Evolutionary conservation across 768 basidiomycete species (phyloP), one percentile per base, ranked within the genome.

Genomic region (Lentinula lateritia): DNA sequence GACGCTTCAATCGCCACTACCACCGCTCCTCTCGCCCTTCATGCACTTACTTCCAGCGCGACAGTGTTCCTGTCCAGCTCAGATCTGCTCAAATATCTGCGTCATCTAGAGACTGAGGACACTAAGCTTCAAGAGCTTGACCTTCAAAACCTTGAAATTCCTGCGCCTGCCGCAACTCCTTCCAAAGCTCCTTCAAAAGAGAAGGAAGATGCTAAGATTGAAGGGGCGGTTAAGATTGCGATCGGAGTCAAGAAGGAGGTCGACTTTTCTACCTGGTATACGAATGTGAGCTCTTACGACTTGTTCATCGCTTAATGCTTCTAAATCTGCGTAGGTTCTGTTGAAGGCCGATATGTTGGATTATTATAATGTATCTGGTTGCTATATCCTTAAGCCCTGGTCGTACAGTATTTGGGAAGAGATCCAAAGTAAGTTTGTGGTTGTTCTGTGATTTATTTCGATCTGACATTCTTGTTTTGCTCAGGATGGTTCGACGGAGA

Each of bases 311-410:
- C n/a, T 46, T 60, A 36, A 50, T 41, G 61, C 23, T 67, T 56
- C 61, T 62, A 45, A 63, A 12, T 32, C 52, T 18, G 35, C 48
- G 72, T 68, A 96, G 94, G 95, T 97, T n/a, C 79, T 99, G 64
- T 78, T 98, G 75, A 98, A 98, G 79, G 90, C 95, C 5, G 95
- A 99, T 66, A 99, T 99, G 97, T 75, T 99, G 58, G 97, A 99
- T 69, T 99, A 98, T 76, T 98, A 99, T 79, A 95, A 87, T 73
- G 94, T 99, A 72, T 95, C 93, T 63, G 97, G 97, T 15, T 99
- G 97, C 71, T 99, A 99, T 76, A 97, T 98, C 73, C 87, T 99
- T 62, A 94, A 92, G 71, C 97, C 97, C 1, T 95, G 94, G 93
- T 95, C 94, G 0, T 98, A 92, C 75, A 88, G 88, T 66, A 94